Evolutionary conservation across 1,284 basidiomycete species (phyloP), one percentile per base, ranked within the genome.

Genomic region (Rhodotorula sp.): DNA sequence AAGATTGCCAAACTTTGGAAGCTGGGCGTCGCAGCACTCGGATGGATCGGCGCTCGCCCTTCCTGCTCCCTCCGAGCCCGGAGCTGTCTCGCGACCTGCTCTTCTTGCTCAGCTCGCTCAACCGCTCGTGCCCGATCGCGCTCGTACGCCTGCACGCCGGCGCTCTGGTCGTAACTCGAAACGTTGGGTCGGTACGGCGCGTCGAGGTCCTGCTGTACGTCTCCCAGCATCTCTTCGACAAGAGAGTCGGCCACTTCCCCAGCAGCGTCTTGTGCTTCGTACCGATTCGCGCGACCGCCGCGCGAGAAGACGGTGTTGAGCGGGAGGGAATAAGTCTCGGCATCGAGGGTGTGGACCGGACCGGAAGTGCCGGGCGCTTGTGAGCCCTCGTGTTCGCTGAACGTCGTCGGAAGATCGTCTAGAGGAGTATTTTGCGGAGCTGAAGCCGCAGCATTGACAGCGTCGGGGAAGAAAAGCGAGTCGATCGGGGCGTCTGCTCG

Each of bases 1-100:
- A 89, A 89, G 70, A 90, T 88, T 0, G 87, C 85, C 49, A 88
- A 77, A 26, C 67, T 80, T 83, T 80, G 84, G 83, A 78, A 85
- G 77, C 72, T 76, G 49, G 74, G 77, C 3, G 72, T 69, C 18
- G 73, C 67, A 21, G 72, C 72, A 26, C 71, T 73, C 15, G 74
- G 72, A 38, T 78, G 76, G 10, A 70, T 60, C 34, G 62, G 66
- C n/a, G 55, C 49, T 38, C 63, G 48, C 56, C 58, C 66, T 64
- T 48, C 65, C 54, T 61, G 34, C 66, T 63, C 47, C 38, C 47
- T 10, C 31, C 62, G 52, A n/a, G 47, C 14, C 38, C 34, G 49
- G 26, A 62, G 28, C 48, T 64, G 50, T 49, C 65, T 50, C 50
- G 34, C 65, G 48, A 52, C 50, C 43, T 64, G 52, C 49, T 31